A percentile compares a stretch with the other conserved stretches of the same genome.
Conservation (phyloP, 83 land plant genomes). For the Larix sibirica region DNA sequence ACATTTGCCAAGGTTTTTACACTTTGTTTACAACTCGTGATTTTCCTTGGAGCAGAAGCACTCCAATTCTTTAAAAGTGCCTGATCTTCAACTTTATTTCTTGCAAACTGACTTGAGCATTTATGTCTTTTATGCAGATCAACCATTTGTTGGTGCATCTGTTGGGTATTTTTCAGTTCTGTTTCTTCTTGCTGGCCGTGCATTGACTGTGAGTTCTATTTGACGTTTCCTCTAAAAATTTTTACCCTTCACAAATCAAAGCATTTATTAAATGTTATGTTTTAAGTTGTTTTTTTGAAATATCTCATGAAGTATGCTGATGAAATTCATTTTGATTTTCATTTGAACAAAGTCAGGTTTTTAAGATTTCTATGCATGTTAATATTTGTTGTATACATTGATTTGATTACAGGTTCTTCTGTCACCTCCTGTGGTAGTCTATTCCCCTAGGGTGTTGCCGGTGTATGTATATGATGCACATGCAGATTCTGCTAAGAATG, state of each 20-base stretch:
- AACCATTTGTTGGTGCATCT: conserved; percentile 97
- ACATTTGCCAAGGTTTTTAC: no score
- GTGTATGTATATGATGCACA: conserved; percentile 99
- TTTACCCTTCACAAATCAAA: not conserved
- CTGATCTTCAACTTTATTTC: no score
- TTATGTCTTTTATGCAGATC: conserved; percentile 34
- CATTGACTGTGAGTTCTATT: conserved; percentile 81
- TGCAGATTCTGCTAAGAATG: conserved; percentile 99
- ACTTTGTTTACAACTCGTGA: no score
- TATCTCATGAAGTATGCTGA: not conserved
- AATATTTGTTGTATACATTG: no score
- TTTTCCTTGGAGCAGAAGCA: no score
- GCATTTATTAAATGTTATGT: not conserved
- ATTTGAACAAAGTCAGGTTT: not conserved
- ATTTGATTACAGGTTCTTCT: conserved; percentile 76
- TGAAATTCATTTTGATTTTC: not conserved
- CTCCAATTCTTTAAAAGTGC: no score
- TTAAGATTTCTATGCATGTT: no score
- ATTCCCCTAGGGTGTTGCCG: conserved; percentile 97
- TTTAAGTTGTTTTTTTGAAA: not conserved
- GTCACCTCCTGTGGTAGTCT: conserved; percentile 98
- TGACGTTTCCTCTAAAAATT: not conserved
- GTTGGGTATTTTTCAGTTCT: conserved; percentile 98
- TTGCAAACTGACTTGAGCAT: no score
- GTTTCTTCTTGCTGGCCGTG: conserved; percentile 94